phyloP scores from a whole-genome alignment of 805 yeast genomes.

The Torulaspora microellipsoides region DNA sequence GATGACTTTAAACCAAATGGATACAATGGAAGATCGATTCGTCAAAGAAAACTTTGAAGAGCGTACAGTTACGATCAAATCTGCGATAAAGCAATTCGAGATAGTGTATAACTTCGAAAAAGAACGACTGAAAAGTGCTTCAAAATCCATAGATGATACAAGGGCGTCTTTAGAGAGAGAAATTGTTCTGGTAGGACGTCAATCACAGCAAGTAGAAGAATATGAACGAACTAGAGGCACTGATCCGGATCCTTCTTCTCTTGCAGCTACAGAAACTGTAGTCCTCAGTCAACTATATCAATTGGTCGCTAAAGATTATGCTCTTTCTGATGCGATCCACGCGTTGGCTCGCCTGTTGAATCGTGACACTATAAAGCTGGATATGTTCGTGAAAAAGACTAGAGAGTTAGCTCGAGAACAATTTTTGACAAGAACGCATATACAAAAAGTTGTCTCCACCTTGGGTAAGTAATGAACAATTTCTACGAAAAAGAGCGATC shows the following conservation, averaged over 20 bases:
- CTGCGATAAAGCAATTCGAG: constrained; percentile 37
- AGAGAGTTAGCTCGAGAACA: constrained; percentile 62
- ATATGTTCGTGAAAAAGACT: constrained; percentile 35
- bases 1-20: constrained; percentile 11
- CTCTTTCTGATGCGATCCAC: constrained; percentile 64
- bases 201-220: constrained; percentile 32
- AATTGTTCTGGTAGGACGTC: constrained; percentile 28
- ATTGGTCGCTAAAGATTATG: constrained; percentile 59
- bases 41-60: constrained; percentile 7
- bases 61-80: constrained; percentile 23
- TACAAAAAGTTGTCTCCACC: constrained; percentile 35
- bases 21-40: constrained; percentile 7
- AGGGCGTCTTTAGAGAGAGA: constrained; percentile 29
- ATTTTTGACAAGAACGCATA: constrained; percentile 48
- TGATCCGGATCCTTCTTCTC: constrained; percentile 39
- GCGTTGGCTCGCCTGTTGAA: constrained; percentile 37
- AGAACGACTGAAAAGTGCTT: constrained; percentile 25
- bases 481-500: no score
- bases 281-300: constrained; percentile 48
- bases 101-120: constrained; percentile 36
- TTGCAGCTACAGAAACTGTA: constrained; percentile 47
- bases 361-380: constrained; percentile 20
- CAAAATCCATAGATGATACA: constrained; percentile 29
- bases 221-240: constrained; percentile 17
- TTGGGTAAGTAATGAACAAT: neutral